Base-by-base conservation (phyloP, 176 grass and related monocot species). In the Tillandsia fasciculata region DNA sequence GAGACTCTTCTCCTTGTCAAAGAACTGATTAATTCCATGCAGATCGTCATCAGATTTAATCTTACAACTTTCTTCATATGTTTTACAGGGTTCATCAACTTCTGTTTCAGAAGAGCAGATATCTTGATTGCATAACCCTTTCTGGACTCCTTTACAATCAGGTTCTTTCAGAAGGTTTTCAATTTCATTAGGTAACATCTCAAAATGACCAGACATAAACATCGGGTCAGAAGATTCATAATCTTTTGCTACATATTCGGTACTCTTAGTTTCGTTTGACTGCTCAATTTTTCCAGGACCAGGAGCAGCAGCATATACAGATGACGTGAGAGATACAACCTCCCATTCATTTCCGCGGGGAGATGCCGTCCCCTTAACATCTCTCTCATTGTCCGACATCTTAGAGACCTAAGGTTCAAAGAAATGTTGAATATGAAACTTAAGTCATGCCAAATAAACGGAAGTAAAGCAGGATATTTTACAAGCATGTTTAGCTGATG, bases 301-400 rank as follows among this genome's bases (percentile, higher is more conserved):
- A 75, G 84, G 85, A 1, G 73, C 68, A 3, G 85, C 52, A 0
- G 75, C 83, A 10, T 86, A 83, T 5, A 82, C 71, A 1, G 91
- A 96, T 12, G 85, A 80, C 1, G 91, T 91, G 1, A 96, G 83
- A 48, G 84, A 89, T 51, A 96, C 91, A 12, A 96, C 85, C 58
- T 91, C 91, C 91, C 91, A 91, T n/a, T 88, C 85, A 48, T 50
- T 27, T 76, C 74, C 74, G 11, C 26, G 49, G 56, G 56, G 56
- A 67, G 50, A 49, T 2, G 50, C 11, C 2, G 53, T 67, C 4
- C 52, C 49, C 12, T 84, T 66, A 18, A 33, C 70, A 8, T 64
- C 69, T 53, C 71, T 79, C 49, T 78, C 49, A 69, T 79, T 66
- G 24, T 79, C 71, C 0, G 53, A 54, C 82, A 84, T 84, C 56